phyloP scores from a whole-genome alignment of 306 rosid species.

The Cucumis melo region DNA sequence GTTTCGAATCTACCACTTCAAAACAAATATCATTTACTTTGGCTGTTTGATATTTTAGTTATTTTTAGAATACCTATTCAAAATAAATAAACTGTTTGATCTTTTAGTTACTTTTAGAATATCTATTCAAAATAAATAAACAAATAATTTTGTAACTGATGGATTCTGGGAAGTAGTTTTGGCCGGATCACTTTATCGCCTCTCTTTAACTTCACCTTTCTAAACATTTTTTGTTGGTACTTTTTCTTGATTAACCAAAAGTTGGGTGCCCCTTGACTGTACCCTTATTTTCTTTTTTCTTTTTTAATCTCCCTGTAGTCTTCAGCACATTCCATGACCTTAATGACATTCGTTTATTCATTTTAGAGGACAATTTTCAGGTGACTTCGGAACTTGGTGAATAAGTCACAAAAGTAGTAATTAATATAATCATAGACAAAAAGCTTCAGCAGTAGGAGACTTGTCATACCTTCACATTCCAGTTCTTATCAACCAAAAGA shows the following conservation, averaged over 20 bases:
- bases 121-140: not conserved
- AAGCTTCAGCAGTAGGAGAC: constrained; percentile 6
- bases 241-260: not conserved
- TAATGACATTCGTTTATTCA: not conserved
- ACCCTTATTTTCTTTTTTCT: not conserved
- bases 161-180: not conserved
- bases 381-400: not conserved
- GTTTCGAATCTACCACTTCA: not conserved
- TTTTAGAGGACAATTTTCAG: not conserved
- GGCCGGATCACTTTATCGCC: not conserved
- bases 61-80: not conserved
- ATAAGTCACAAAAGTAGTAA: not conserved
- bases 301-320: not conserved
- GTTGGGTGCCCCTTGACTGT: not conserved
- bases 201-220: not conserved
- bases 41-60: not conserved
- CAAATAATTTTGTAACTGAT: not conserved
- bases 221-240: not conserved
- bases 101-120: not conserved
- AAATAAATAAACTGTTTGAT: not conserved
- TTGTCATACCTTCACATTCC: constrained; percentile 83
- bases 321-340: not conserved
- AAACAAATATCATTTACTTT: not conserved
- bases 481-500: constrained; percentile 93
- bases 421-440: not conserved